phyloP scores from a whole-genome alignment of 139 green algal species.

The Haematococcus lacustris region DNA sequence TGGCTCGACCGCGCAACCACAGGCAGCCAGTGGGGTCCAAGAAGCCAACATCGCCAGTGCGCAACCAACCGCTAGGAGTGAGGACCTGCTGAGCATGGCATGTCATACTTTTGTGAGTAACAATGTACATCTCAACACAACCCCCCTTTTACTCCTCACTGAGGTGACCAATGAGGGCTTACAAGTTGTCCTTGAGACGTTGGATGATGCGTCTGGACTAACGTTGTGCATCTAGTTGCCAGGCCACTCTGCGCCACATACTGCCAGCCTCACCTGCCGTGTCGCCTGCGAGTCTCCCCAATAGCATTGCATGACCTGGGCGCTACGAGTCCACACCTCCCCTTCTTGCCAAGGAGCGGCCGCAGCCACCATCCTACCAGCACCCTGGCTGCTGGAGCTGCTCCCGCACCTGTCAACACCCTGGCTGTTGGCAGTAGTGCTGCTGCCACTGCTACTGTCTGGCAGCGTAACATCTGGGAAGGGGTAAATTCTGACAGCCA shows the following conservation, averaged over 20 bases:
- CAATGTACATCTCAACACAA: too few relatives aligned
- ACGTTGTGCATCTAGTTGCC: slow-evolving; percentile 30
- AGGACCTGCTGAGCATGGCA: too few relatives aligned
- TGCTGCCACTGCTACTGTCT: too few relatives aligned
- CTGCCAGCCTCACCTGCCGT: too few relatives aligned
- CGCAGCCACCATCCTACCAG: neutral
- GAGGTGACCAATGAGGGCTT: too few relatives aligned
- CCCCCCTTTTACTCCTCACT: too few relatives aligned
- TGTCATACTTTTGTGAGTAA: too few relatives aligned
- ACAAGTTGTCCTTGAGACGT: too few relatives aligned
- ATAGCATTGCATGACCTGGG: slow-evolving; percentile 74
- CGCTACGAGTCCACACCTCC: slow-evolving; percentile 64
- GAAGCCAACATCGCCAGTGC: slow-evolving; percentile 70
- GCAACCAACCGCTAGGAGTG: slow-evolving; percentile 67
- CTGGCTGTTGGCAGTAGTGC: too few relatives aligned
- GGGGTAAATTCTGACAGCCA: too few relatives aligned
- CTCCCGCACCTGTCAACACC: neutral
- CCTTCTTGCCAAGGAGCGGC: neutral
- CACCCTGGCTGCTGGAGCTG: neutral
- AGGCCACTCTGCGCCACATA: too few relatives aligned
- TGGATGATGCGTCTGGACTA: slow-evolving; percentile 20
- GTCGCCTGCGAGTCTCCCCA: slow-evolving; percentile 47
- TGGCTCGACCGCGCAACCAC: slow-evolving; percentile 74
- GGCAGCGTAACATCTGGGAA: too few relatives aligned
- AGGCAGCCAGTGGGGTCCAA: slow-evolving; percentile 45